Conservation (phyloP, 306 rosid genomes). For the Citrullus colocynthis region DNA sequence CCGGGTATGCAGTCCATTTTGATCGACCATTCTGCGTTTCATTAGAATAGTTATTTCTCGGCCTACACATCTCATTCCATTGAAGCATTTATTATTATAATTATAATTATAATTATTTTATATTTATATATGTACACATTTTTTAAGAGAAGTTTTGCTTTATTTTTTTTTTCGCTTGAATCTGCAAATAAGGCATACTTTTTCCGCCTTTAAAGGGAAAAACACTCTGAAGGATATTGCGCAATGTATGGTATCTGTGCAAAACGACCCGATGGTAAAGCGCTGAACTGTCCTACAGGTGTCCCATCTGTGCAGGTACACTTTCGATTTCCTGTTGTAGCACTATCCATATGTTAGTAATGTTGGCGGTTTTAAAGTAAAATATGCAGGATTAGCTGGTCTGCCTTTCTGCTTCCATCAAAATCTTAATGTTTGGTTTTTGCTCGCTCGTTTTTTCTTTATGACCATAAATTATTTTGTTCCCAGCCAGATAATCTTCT, state of each 20-base stretch:
- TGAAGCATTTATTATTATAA: not conserved
- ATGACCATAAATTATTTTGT: constrained; percentile 11
- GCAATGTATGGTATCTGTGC: constrained; percentile 90
- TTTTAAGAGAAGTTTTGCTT: not conserved
- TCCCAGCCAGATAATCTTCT: constrained; percentile 88
- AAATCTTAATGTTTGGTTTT: not conserved
- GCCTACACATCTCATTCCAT: not conserved
- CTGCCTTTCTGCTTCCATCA: not conserved
- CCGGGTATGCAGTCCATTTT: constrained; percentile 15
- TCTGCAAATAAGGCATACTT: too few species aligned
- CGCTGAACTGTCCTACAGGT: constrained; percentile 68
- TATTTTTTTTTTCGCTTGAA: not conserved
- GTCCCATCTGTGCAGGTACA: constrained; percentile 73
- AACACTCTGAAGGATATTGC: constrained; percentile 61
- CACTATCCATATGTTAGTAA: not conserved
- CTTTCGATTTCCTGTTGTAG: constrained; percentile 6
- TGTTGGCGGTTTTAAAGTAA: not conserved
- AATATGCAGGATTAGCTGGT: not conserved
- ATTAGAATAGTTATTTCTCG: not conserved
- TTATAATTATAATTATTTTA: too few species aligned
- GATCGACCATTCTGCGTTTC: not conserved
- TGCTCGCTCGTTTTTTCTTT: not conserved
- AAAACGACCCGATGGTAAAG: constrained; percentile 67
- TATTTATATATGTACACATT: too few species aligned
- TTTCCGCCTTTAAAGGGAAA: constrained; percentile 28